These are phyloP conservation scores for Inosperma sp. DNA, from an alignment of 768 basidiomycete species.

Conservation along the genomic window DNA sequence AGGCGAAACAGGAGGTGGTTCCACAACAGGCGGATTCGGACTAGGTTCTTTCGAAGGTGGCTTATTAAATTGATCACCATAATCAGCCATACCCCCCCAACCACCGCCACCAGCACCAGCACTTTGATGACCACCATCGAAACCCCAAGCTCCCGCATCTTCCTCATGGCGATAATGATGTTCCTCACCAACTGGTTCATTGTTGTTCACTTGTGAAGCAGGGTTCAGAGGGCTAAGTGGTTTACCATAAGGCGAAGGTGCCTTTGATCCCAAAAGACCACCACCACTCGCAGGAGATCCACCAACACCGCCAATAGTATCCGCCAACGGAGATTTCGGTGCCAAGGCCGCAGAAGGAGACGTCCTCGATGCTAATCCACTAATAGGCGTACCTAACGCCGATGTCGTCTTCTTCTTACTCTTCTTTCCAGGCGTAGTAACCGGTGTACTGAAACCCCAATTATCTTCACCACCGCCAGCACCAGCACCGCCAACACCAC, in stretches of 20 bases:
- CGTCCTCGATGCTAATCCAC: neutral
- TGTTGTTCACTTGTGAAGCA: conserved; percentile 23
- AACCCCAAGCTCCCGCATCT: conserved; percentile 13
- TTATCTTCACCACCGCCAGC: conserved; percentile 10
- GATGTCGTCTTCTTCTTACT: conserved; percentile 22
- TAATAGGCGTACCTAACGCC: neutral
- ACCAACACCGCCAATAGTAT: conserved; percentile 13
- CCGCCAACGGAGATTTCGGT: neutral
- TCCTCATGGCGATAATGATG: conserved; percentile 6
- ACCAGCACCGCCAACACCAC: conserved; percentile 5
- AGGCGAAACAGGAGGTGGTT: conserved; percentile 12
- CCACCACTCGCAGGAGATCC: conserved; percentile 10
- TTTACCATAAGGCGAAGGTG: conserved; percentile 23
- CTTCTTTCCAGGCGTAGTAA: conserved; percentile 15
- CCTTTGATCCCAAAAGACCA: conserved; percentile 22
- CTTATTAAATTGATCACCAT: conserved; percentile 9
- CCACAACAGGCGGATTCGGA: conserved; percentile 12
- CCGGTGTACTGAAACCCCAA: conserved; percentile 18
- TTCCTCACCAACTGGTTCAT: conserved; percentile 8
- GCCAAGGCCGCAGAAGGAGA: conserved; percentile 1
- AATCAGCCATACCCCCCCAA: conserved; percentile 5
- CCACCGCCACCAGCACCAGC: neutral
- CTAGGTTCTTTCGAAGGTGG: conserved; percentile 7
- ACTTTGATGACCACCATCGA: conserved; percentile 2
- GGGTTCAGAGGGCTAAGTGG: conserved; percentile 34